Evolutionary conservation across 768 basidiomycete species (phyloP), one percentile per base, ranked within the genome.

Genomic region (Suillus cothurnatus): DNA sequence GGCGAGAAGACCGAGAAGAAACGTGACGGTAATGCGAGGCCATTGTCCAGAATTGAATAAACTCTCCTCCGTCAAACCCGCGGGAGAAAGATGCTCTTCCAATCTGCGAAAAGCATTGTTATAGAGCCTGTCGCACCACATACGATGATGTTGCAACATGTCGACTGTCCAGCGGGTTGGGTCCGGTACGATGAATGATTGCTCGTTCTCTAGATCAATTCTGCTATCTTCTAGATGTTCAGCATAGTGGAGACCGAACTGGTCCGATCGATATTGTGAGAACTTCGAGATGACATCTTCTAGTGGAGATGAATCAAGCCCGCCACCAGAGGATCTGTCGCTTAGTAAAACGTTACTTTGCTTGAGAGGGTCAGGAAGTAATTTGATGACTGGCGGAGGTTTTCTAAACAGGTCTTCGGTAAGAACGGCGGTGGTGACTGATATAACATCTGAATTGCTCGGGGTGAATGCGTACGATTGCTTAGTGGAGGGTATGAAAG

Each of bases 11-110:
- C 64, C 63, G 6, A 82, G 70, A 11, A 81, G 68, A 43, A 69
- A 62, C 53, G 70, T 73, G 1, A 63, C 53, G 4, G 76, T 76
- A 23, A 79, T 64, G 41, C 75, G 71, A 1, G 81, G 81, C 80
- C 80, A 81, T 62, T 76, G 69, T 15, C 72, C 71, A 21, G 72
- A 68, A 12, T 28, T 36, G 39, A 28, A n/a, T 19, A 72, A 31
- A 12, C 70, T 65, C 1, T 63, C 38, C 45, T 73, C 73, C 12
- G 61, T 56, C 2, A 31, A 43, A 34, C 26, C 62, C 15, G 11
- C 34, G 3, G 72, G 69, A 71, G 9, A 69, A 69, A 68, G 63
- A 45, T 23, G 12, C 6, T 63, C 53, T 28, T 56, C 58, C 47
- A 71, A 45, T 32, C 19, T 21, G 31, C 38, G 32, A 55, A 57